Conservation (phyloP, 345 rosid species). For the Odontarrhena argentea region DNA sequence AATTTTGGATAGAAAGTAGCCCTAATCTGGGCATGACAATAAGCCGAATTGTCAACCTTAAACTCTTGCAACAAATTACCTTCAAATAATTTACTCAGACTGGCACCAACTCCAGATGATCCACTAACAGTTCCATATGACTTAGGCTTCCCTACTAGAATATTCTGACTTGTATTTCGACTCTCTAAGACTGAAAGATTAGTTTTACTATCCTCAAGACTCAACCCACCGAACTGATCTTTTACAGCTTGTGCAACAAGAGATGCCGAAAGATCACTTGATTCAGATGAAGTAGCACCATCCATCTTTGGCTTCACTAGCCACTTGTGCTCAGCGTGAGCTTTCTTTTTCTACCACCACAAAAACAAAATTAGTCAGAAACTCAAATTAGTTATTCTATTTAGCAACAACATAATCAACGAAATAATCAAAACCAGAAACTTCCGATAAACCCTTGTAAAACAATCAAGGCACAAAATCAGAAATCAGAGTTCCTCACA, state of each 20-base stretch:
- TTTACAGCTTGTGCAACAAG: constrained; percentile 44
- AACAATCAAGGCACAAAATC: background rate
- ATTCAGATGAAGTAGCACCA: constrained; percentile 30
- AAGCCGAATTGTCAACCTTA: constrained; percentile 63
- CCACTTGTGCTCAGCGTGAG: constrained; percentile 42
- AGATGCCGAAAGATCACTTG: constrained; percentile 34
- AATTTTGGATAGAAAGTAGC: constrained; percentile 98
- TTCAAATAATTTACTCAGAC: constrained; percentile 53
- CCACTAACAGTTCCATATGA: constrained; percentile 61
- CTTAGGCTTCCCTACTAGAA: constrained; percentile 55
- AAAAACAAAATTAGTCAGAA: constrained; percentile 1
- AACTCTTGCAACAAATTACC: constrained; percentile 59
- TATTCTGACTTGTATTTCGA: constrained; percentile 39
- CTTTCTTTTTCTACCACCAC: constrained; percentile 45
- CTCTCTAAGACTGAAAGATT: constrained; percentile 27
- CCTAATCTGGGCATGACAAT: constrained; percentile 74
- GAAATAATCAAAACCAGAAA: constrained; percentile 17
- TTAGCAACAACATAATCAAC: background rate
- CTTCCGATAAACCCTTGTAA: background rate
- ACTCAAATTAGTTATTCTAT: too few relatives aligned
- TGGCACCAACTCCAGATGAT: constrained; percentile 30
- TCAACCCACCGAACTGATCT: constrained; percentile 50
- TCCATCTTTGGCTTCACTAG: constrained; percentile 37
- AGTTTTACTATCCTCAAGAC: constrained; percentile 46
- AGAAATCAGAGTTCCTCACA: constrained; percentile 34